Percentiles rank a stretch among this genome's conserved stretches.
Evolutionary conservation across 768 basidiomycete species (phyloP).

Genomic region (Rickenella mellea): DNA sequence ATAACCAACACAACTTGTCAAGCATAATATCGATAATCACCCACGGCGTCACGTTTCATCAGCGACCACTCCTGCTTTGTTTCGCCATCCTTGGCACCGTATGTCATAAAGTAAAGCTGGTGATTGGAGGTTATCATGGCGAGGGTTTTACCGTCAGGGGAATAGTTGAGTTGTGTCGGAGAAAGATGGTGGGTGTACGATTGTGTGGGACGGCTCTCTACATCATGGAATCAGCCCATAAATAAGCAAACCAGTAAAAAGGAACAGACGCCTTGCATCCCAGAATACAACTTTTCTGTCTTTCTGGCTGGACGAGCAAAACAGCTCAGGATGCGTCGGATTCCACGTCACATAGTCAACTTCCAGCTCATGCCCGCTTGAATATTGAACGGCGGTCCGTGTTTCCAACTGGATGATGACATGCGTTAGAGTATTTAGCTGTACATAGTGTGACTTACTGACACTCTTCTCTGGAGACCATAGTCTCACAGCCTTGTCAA

Average conservation of each 20-base stretch:
- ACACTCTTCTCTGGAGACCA: conserved; percentile 77
- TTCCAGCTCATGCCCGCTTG: conserved; percentile 68
- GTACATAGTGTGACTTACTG: conserved; percentile 16
- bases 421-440: neutral
- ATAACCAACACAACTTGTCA: no score
- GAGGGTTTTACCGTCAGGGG: conserved; percentile 61
- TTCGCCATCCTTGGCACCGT: conserved; percentile 43
- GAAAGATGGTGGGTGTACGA: conserved; percentile 47
- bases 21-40: conserved; percentile 2
- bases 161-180: conserved; percentile 58
- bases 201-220: conserved; percentile 66
- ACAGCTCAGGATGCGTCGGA: conserved; percentile 74
- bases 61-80: conserved; percentile 40
- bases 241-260: neutral
- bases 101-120: conserved; percentile 52
- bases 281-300: conserved; percentile 73
- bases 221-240: neutral
- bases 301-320: conserved; percentile 71
- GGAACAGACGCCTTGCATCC: conserved; percentile 67
- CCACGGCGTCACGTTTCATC: conserved; percentile 21
- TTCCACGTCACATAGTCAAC: conserved; percentile 83
- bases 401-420: conserved; percentile 50
- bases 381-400: conserved; percentile 52
- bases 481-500: conserved; percentile 69
- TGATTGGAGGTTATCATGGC: conserved; percentile 54